phyloP scores from a whole-genome alignment of 1,284 basidiomycete genomes.

The Fistulina hepatica region DNA sequence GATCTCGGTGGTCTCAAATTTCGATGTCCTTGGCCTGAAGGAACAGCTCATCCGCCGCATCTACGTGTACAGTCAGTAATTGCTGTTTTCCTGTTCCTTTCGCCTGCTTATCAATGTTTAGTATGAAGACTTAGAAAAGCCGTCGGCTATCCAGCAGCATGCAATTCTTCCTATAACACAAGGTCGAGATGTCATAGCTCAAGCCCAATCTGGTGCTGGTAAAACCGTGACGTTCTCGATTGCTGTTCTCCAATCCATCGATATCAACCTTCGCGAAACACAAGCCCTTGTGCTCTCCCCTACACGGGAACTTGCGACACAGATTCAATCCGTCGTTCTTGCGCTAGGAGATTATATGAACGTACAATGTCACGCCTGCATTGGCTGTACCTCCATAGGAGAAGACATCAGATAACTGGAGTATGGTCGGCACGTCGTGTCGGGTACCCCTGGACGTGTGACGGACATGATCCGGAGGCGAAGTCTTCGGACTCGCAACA shows the following conservation, averaged over 20 bases:
- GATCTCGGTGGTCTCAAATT: too few relatives aligned
- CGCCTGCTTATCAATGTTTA: constrained; percentile 4
- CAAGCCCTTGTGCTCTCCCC: constrained; percentile 93
- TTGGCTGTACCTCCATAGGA: constrained; percentile 92
- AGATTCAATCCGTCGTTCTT: constrained; percentile 94
- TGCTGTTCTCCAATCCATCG: constrained; percentile 89
- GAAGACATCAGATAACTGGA: constrained; percentile 98
- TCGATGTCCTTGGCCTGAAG: constrained; percentile 83
- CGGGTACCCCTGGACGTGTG: constrained; percentile 97
- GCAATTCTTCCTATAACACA: constrained; percentile 93
- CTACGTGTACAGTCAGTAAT: constrained; percentile 88
- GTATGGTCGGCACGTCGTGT: constrained; percentile 95
- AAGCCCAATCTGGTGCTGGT: constrained; percentile 98
- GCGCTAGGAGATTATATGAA: constrained; percentile 99
- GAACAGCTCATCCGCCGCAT: constrained; percentile 94
- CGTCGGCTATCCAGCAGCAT: constrained; percentile 96
- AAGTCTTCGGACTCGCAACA: constrained; percentile 88
- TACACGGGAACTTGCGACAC: constrained; percentile 90
- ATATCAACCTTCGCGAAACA: constrained; percentile 87
- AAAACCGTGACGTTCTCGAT: constrained; percentile 98
- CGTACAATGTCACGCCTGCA: constrained; percentile 97
- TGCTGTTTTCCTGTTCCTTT: constrained; percentile 7
- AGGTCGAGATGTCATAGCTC: constrained; percentile 92
- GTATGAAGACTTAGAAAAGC: constrained; percentile 89
- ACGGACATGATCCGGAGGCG: constrained; percentile 98